A percentile compares a stretch with the other conserved stretches of the same genome.
Evolutionary conservation across 305 asterid species (phyloP).

Genomic region (Solanum aculeatissimum): DNA sequence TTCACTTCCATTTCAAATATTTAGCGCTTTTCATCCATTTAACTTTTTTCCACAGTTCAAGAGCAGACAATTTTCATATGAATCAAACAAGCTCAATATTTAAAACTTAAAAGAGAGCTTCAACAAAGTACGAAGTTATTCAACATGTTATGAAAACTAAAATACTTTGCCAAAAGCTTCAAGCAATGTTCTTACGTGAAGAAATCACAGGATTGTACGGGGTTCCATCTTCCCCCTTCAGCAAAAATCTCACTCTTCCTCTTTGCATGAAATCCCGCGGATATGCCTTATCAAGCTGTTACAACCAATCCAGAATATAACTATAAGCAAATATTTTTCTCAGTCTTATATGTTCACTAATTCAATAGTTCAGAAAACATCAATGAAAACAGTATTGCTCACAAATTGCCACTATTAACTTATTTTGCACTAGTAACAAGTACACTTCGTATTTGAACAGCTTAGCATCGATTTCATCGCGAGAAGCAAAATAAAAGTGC

Average conservation of each 20-base stretch:
- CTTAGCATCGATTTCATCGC: neutral
- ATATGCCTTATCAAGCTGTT: slow-evolving; percentile 79
- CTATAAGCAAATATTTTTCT: neutral
- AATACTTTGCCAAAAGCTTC: neutral
- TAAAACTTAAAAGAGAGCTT: neutral
- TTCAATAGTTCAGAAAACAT: neutral
- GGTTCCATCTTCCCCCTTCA: slow-evolving; percentile 76
- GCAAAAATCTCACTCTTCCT: slow-evolving; percentile 81
- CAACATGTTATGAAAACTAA: neutral
- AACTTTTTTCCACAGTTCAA: neutral
- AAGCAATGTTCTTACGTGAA: slow-evolving; percentile 37
- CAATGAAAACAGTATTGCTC: neutral
- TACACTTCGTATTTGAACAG: neutral
- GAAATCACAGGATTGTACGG: slow-evolving; percentile 61
- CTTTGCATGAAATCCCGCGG: slow-evolving; percentile 94
- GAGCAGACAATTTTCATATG: neutral
- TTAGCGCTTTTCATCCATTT: neutral
- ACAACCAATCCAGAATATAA: neutral
- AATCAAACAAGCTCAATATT: neutral
- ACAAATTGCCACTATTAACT: neutral
- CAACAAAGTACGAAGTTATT: neutral
- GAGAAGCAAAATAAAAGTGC: neutral
- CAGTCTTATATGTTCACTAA: neutral
- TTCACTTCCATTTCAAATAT: neutral
- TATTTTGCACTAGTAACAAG: neutral